phyloP scores from a whole-genome alignment of 805 yeast genomes.

The Schwanniomyces polymorphus region DNA sequence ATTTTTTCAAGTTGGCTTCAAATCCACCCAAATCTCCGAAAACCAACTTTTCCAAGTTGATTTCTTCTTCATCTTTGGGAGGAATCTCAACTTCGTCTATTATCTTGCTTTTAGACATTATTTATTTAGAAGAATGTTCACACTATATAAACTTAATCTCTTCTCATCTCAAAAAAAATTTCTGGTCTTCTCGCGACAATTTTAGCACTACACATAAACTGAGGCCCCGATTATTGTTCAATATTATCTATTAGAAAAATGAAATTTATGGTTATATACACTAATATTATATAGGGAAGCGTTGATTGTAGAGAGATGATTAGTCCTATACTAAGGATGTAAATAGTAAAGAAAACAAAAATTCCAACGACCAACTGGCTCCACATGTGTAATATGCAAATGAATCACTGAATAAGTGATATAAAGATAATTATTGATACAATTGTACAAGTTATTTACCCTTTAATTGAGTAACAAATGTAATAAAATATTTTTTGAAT shows the following conservation, averaged over 20 bases:
- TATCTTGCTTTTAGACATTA: conserved; percentile 10
- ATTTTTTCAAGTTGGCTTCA: conserved; percentile 58
- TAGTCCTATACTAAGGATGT: background rate
- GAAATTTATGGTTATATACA: background rate
- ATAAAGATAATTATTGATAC: background rate
- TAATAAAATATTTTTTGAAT: conserved; percentile 70
- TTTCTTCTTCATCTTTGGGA: conserved; percentile 84
- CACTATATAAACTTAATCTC: background rate
- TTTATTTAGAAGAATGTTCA: background rate
- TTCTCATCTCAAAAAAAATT: conserved; percentile 4
- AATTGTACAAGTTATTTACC: conserved; percentile 12
- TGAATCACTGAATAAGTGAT: conserved; percentile 1
- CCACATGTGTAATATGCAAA: background rate
- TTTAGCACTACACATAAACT: conserved; percentile 2
- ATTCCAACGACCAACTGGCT: background rate
- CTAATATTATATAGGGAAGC: background rate
- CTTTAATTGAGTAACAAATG: conserved; percentile 35
- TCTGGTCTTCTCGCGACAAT: conserved; percentile 1
- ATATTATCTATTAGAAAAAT: background rate
- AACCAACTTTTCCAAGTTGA: conserved; percentile 74
- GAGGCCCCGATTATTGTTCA: background rate
- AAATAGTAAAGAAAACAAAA: background rate
- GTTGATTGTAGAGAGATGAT: background rate
- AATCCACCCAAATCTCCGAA: conserved; percentile 86
- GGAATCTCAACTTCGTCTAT: conserved; percentile 40